Evolutionary conservation across 768 basidiomycete genomes (phyloP), one percentile per base, ranked within the genome.

Genomic region (Podaxis pistillaris): DNA sequence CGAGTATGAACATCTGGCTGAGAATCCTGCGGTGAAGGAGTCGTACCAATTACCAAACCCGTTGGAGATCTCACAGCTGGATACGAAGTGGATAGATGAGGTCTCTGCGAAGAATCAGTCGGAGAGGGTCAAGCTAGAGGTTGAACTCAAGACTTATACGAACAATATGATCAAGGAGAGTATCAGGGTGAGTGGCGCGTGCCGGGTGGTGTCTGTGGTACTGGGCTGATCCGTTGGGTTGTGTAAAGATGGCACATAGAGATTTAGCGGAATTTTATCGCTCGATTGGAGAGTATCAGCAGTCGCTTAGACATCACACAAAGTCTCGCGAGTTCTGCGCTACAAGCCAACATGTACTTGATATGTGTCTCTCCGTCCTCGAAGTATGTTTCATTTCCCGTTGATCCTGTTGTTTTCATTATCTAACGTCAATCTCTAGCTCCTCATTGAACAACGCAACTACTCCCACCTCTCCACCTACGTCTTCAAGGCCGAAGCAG

Each of bases 161-260:
- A 95, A 92, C 68, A 98, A 97, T 73, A 90, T 98, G 88, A 97
- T 98, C 81, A 98, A 97, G 76, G 96, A 98, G 82, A 95, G 93
- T 81, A 96, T 97, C 68, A 81, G 96, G 69, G 94, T 96, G 72
- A 71, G 83, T 78, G 22, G 49, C 52, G 58, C 11, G 36, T 52
- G 46, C 28, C 36, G 52, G 22, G 41, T 41, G 0, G 51, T 24
- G 33, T 63, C 40, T 62, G n/a, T 17, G 37, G 37, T 58, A 40
- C 3, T 49, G 33, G 47, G 38, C 33, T 53, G 54, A 37, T 24
- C 19, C n/a, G 41, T 38, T 30, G 15, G 13, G 28, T 36, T n/a
- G 37, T 52, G 12, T 50, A 52, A 71, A 95, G 93, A 93, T 96
- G 93, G 91, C 86, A 0, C 88, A 96, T 74, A 83, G 95, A 60